Evolutionary conservation across 31 red algal genomes (phyloP).

Genomic region (Asparagopsis taxiformis): DNA sequence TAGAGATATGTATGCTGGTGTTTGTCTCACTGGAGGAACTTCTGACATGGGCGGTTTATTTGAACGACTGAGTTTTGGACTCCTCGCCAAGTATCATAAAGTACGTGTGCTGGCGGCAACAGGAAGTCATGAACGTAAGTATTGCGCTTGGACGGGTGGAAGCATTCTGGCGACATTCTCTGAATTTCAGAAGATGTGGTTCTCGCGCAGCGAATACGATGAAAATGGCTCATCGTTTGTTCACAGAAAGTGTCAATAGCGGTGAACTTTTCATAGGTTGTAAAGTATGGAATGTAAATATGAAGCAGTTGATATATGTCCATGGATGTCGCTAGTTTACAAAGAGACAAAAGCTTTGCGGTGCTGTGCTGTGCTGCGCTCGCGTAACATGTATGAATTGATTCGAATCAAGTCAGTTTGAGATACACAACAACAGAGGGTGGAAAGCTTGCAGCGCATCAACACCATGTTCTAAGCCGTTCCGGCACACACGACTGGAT

Average conservation of each 20-base stretch:
- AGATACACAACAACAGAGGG: too few relatives aligned
- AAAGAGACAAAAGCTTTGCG: too few relatives aligned
- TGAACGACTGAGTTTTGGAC: slow-evolving; percentile 66
- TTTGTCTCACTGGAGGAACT: slow-evolving; percentile 90
- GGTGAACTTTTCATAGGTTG: background rate
- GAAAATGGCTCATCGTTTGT: slow-evolving; percentile 79
- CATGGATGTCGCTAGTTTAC: too few relatives aligned
- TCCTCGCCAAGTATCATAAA: slow-evolving; percentile 57
- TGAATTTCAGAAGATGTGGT: slow-evolving; percentile 96
- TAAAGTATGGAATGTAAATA: background rate
- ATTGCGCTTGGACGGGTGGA: slow-evolving; percentile 88
- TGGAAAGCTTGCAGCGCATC: too few relatives aligned
- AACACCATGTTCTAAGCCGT: too few relatives aligned
- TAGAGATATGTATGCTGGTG: slow-evolving; percentile 88
- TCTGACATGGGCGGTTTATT: slow-evolving; percentile 79
- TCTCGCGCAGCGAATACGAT: slow-evolving; percentile 82
- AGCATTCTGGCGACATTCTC: slow-evolving; percentile 90
- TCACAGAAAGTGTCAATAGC: slow-evolving; percentile 57
- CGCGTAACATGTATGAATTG: too few relatives aligned
- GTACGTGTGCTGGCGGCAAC: slow-evolving; percentile 75
- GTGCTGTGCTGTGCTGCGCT: too few relatives aligned
- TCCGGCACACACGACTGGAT: too few relatives aligned
- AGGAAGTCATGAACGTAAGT: slow-evolving; percentile 69
- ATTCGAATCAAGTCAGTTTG: too few relatives aligned
- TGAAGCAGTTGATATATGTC: too few relatives aligned